These are phyloP conservation scores for Trametes versicolor DNA, from an alignment of 1,284 basidiomycete genomes.

Conservation along the genomic window DNA sequence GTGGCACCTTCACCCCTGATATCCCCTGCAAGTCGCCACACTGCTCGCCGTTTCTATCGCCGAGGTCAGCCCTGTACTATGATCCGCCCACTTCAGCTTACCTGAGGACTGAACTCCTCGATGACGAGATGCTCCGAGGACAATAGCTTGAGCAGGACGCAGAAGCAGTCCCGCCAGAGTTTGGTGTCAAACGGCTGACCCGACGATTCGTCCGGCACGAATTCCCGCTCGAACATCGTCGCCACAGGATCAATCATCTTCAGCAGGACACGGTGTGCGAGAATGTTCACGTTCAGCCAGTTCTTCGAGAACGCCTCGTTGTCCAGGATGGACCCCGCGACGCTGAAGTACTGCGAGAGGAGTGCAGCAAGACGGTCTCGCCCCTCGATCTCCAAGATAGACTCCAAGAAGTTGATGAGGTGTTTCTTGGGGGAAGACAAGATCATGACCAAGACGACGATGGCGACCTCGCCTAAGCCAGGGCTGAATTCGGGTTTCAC, in stretches of 20 bases:
- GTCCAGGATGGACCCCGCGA: constrained; percentile 84
- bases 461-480: constrained; percentile 86
- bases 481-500: constrained; percentile 73
- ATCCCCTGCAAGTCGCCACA: constrained; percentile 96
- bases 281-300: constrained; percentile 94
- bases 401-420: constrained; percentile 83
- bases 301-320: constrained; percentile 91
- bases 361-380: constrained; percentile 78
- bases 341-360: constrained; percentile 84
- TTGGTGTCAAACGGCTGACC: constrained; percentile 77
- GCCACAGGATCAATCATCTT: constrained; percentile 90
- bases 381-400: constrained; percentile 87
- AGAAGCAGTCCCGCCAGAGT: constrained; percentile 87
- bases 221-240: constrained; percentile 80
- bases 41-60: constrained; percentile 86
- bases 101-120: constrained; percentile 94
- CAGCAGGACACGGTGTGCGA: constrained; percentile 89
- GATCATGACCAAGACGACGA: constrained; percentile 87
- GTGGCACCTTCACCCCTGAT: constrained; percentile 92
- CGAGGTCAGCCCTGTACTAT: constrained; percentile 3
- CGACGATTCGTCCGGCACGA: constrained; percentile 77
- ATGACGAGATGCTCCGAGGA: constrained; percentile 93
- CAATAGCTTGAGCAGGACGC: constrained; percentile 85
- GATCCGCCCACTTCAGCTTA: constrained; percentile 43
- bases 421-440: constrained; percentile 83